phyloP scores from a whole-genome alignment of 768 basidiomycete genomes.

The Hypholoma fasciculare region DNA sequence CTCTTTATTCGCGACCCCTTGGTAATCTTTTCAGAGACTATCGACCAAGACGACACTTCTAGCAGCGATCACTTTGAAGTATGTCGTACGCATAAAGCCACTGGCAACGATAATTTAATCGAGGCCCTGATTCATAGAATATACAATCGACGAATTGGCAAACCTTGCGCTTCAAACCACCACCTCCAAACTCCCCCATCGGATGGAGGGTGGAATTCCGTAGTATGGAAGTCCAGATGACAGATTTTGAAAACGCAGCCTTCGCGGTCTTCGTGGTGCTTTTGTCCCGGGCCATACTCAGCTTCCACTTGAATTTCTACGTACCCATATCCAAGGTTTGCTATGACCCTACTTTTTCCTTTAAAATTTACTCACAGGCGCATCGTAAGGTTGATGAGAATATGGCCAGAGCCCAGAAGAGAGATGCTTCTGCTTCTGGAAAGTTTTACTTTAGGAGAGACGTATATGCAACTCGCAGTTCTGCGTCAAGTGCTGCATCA shows the following conservation, averaged over 20 bases:
- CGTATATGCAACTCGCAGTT: slow-evolving; percentile 60
- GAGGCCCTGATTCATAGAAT: slow-evolving; percentile 53
- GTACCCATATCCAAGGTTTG: slow-evolving; percentile 92
- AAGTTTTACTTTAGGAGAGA: slow-evolving; percentile 92
- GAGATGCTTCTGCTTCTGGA: slow-evolving; percentile 72
- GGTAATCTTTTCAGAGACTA: slow-evolving; percentile 91
- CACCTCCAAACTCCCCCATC: slow-evolving; percentile 87
- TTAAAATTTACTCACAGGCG: not conserved
- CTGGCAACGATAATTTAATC: not conserved
- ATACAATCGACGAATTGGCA: slow-evolving; percentile 99
- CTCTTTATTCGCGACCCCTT: slow-evolving; percentile 97
- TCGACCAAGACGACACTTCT: slow-evolving; percentile 84
- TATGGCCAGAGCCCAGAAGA: slow-evolving; percentile 85
- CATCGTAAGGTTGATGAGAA: slow-evolving; percentile 88
- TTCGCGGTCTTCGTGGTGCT: slow-evolving; percentile 95
- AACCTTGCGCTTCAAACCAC: slow-evolving; percentile 97
- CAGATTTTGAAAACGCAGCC: slow-evolving; percentile 98
- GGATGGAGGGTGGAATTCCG: slow-evolving; percentile 99
- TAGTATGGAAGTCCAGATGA: slow-evolving; percentile 98
- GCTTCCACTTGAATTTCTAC: slow-evolving; percentile 92
- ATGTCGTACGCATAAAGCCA: slow-evolving; percentile 7
- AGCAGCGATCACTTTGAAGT: slow-evolving; percentile 98
- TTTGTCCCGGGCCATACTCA: slow-evolving; percentile 89
- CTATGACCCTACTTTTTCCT: no score
- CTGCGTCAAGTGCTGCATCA: slow-evolving; percentile 44